These are phyloP conservation scores for Magnolia changhungtana DNA, from an alignment of 164 flowering plant genomes.

Conservation along the genomic window DNA sequence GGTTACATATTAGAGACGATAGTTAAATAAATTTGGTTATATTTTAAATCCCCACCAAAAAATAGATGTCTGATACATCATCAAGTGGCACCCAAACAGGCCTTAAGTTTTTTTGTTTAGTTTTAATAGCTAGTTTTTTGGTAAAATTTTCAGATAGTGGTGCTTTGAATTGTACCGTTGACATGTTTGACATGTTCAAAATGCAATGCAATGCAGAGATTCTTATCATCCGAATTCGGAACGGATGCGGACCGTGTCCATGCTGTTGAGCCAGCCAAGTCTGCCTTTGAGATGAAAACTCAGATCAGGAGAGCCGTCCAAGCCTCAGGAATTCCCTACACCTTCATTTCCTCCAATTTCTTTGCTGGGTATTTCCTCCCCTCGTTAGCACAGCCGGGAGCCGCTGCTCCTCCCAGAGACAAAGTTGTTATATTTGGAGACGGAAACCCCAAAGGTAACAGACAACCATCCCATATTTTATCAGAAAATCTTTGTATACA, in stretches of 20 bases:
- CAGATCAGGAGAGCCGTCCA: constrained; percentile 43
- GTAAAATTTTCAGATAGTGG: too few species aligned
- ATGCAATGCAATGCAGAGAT: constrained; percentile 39
- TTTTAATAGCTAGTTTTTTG: too few species aligned
- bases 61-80: too few species aligned
- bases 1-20: too few species aligned
- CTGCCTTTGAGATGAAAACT: constrained; percentile 35
- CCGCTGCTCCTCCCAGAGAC: constrained; percentile 49
- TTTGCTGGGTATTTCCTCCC: constrained; percentile 49
- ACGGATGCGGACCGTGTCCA: constrained; percentile 44
- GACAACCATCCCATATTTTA: neutral
- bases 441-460: constrained; percentile 48
- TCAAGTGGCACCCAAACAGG: too few species aligned
- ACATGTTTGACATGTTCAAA: too few species aligned
- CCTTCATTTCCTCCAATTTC: constrained; percentile 38
- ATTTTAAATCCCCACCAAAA: too few species aligned
- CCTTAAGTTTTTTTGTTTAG: too few species aligned
- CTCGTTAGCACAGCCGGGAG: constrained; percentile 40
- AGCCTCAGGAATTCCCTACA: constrained; percentile 56
- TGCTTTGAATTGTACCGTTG: too few species aligned
- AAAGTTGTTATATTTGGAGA: constrained; percentile 49
- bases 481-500: neutral
- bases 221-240: constrained; percentile 67
- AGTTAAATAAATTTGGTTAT: too few species aligned
- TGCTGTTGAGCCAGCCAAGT: constrained; percentile 58